phyloP scores from a whole-genome alignment of 148 eudicot species.

The Silene uniflora region DNA sequence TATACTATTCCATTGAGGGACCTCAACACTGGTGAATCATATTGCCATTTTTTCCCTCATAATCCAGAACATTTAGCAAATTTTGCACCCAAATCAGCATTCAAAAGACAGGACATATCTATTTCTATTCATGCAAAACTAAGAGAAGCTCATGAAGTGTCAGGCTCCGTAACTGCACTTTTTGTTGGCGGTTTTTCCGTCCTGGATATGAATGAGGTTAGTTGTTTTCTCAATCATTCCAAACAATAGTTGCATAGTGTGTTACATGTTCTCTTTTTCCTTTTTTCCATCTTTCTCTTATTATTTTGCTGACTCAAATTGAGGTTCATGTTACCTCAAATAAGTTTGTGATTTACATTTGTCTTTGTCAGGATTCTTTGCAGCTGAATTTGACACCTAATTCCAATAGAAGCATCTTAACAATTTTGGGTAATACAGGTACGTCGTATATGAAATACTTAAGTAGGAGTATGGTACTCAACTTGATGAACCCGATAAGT shows the following conservation, averaged over 20 bases:
- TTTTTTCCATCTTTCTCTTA: not conserved
- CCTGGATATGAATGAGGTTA: slow-evolving; percentile 52
- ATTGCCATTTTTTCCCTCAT: slow-evolving; percentile 80
- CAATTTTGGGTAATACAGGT: slow-evolving; percentile 81
- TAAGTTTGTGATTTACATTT: not conserved
- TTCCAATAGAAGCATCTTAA: slow-evolving; percentile 43
- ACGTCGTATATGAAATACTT: slow-evolving; percentile 1
- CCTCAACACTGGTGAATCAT: slow-evolving; percentile 49
- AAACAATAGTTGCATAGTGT: not conserved
- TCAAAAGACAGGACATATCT: slow-evolving; percentile 36
- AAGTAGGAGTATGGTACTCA: not conserved
- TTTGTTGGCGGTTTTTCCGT: slow-evolving; percentile 73
- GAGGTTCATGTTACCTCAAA: not conserved
- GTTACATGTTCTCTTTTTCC: not conserved
- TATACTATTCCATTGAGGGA: slow-evolving; percentile 68
- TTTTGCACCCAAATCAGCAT: slow-evolving; percentile 34
- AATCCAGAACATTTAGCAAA: slow-evolving; percentile 64
- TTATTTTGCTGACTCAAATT: not conserved
- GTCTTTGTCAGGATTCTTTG: slow-evolving; percentile 38
- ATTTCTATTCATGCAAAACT: slow-evolving; percentile 50
- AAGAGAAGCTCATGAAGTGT: slow-evolving; percentile 42
- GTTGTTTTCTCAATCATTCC: slow-evolving; percentile 5
- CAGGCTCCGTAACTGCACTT: slow-evolving; percentile 70
- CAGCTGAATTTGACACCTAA: slow-evolving; percentile 51
- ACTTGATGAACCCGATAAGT: not conserved